A percentile compares a stretch with the other conserved stretches of the same genome.
These are phyloP conservation scores for Populus simonii DNA, from an alignment of 345 rosid genomes.

Conservation along the genomic window DNA sequence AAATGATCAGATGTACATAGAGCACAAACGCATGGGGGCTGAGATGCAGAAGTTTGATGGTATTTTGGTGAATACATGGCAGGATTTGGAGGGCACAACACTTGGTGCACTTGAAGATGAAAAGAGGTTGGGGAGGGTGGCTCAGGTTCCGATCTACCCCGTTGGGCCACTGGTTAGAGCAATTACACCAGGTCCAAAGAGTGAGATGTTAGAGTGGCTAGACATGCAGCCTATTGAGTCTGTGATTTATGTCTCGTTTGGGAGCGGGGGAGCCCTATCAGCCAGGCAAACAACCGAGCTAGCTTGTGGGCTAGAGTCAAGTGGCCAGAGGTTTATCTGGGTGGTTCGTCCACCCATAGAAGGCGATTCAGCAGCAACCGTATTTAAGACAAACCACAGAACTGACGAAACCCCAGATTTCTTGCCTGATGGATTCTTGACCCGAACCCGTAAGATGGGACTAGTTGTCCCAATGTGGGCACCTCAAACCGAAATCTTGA, in stretches of 20 bases:
- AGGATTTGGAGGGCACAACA: slow-evolving; percentile 39
- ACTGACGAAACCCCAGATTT: slow-evolving; percentile 1
- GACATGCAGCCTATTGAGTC: slow-evolving; percentile 47
- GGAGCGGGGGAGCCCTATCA: slow-evolving; percentile 65
- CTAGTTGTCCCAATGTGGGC: slow-evolving; percentile 52
- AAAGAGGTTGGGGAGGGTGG: slow-evolving; percentile 11
- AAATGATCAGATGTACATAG: background rate
- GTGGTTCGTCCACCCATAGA: slow-evolving; percentile 44
- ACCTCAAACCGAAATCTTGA: slow-evolving; percentile 50
- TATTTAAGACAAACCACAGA: slow-evolving; percentile 13
- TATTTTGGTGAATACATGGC: slow-evolving; percentile 56
- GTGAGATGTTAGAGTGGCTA: slow-evolving; percentile 39
- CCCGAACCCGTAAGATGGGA: slow-evolving; percentile 38
- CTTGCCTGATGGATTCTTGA: slow-evolving; percentile 57
- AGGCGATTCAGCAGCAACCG: slow-evolving; percentile 21
- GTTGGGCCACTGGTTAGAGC: slow-evolving; percentile 42
- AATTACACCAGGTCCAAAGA: background rate
- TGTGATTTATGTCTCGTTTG: slow-evolving; percentile 62
- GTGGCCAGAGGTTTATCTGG: slow-evolving; percentile 61
- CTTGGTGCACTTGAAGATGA: slow-evolving; percentile 34
- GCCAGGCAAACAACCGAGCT: slow-evolving; percentile 50
- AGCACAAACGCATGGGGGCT: slow-evolving; percentile 17
- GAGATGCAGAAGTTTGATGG: slow-evolving; percentile 38
- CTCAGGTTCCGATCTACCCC: slow-evolving; percentile 39
- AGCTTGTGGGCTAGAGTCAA: slow-evolving; percentile 62